Evolutionary conservation across 257 asterid genomes (phyloP), one percentile per base, ranked within the genome.

Genomic region (Eucommia ulmoides): DNA sequence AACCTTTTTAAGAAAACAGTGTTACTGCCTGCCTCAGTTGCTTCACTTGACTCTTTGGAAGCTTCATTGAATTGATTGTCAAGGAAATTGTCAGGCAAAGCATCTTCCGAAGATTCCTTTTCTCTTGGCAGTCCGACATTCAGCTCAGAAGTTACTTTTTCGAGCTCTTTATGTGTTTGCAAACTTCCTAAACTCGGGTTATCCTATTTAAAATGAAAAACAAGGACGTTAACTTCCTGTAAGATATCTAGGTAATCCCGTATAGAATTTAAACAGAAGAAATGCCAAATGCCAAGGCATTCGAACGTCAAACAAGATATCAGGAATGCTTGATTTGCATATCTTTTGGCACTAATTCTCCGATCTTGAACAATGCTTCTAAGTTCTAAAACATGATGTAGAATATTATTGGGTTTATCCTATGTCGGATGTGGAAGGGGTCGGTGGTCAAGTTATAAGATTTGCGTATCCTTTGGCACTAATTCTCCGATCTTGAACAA

Each of bases 1-100:
- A 12, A 88, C 98, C 96, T 89, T 85, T 75, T 78, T 41, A 89
- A 60, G 56, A 89, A 89, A 65, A 57, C 72, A 46, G 67, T 80
- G 65, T 65, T 54, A 52, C 56, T 62, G 61, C 54, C 67, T 29
- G 64, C 42, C 66, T 71, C 88, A 49, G 41, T n/a, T 47, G 62
- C 64, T 65, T 75, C 93, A 49, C 52, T 58, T 47, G 64, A 58
- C 62, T 70, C 76, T 58, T 66, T 73, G 70, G 77, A 56, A 41
- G 52, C 60, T 55, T 71, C 86, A 55, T 64, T 41, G 24, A 55
- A n/a, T 42, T 50, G 20, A 45, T 51, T 41, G 33, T 61, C 67
- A 45, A 35, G 66, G 33, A 67, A 57, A 53, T 29, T 72, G 56
- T 65, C 68, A 56, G 61, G 65, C 55, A 62, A 45, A 18, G 59